Conservation (phyloP, 169 alveolate species). For the Fabrea salina region DNA sequence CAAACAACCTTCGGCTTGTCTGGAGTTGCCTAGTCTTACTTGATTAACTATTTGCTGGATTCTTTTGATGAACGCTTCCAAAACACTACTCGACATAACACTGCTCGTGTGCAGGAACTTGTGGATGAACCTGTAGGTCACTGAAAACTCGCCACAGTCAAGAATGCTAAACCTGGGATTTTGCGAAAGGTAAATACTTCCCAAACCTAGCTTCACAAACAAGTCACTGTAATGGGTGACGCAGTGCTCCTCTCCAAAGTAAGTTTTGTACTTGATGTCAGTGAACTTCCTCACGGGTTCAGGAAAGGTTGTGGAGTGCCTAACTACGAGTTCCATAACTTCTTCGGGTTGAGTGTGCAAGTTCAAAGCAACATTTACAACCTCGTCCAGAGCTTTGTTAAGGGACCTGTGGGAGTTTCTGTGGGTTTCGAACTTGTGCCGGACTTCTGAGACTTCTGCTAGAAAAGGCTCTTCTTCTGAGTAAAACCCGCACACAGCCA, state of each 20-base stretch:
- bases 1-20: neutral
- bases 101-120: neutral
- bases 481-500: too few relatives aligned
- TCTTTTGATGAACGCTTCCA: neutral
- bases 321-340: neutral
- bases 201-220: neutral
- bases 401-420: neutral
- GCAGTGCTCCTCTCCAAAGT: conserved; percentile 1
- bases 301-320: neutral
- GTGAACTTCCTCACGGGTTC: neutral
- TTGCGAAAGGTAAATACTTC: neutral
- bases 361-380: neutral
- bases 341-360: neutral
- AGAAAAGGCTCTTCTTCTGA: too few relatives aligned
- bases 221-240: neutral
- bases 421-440: neutral
- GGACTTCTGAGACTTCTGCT: neutral
- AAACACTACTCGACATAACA: neutral
- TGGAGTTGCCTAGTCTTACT: neutral
- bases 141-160: conserved; percentile 21
- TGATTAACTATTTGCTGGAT: neutral
- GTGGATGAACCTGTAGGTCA: neutral
- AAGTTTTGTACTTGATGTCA: neutral
- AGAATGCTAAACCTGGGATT: conserved; percentile 8
- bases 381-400: neutral